Evolutionary conservation across 495 filamentous ascomycete species (phyloP).

Genomic region (Jackrogersella minutella): DNA sequence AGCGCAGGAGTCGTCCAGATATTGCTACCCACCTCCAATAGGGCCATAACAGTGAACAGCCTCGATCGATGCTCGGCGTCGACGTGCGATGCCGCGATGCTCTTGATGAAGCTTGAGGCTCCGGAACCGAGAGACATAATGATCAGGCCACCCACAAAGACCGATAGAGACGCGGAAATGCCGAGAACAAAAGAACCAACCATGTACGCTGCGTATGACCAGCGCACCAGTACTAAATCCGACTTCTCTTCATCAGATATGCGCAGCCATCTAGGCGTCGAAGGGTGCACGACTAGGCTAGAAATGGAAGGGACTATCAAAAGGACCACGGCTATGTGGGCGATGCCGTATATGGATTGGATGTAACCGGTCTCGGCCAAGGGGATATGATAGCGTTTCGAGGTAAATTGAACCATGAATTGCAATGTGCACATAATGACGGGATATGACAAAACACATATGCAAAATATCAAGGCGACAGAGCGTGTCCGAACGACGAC

Average conservation of each 20-base stretch:
- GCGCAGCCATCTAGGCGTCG: slow-evolving; percentile 28
- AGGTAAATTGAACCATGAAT: slow-evolving; percentile 44
- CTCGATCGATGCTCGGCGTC: slow-evolving; percentile 40
- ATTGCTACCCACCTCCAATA: slow-evolving; percentile 37
- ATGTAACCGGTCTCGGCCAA: slow-evolving; percentile 42
- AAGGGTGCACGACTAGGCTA: slow-evolving; percentile 20
- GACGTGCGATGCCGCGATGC: slow-evolving; percentile 37
- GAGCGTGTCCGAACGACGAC: slow-evolving; percentile 33
- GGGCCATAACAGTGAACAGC: slow-evolving; percentile 39
- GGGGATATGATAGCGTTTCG: slow-evolving; percentile 43
- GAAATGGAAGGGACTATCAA: slow-evolving; percentile 38
- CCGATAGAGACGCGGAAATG: slow-evolving; percentile 33
- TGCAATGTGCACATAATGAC: slow-evolving; percentile 38
- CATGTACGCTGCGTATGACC: slow-evolving; percentile 32
- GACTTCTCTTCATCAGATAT: slow-evolving; percentile 32
- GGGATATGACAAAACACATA: slow-evolving; percentile 35
- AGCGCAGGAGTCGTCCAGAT: slow-evolving; percentile 41
- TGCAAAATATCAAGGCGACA: slow-evolving; percentile 35
- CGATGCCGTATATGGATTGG: slow-evolving; percentile 43
- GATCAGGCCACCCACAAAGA: slow-evolving; percentile 38
- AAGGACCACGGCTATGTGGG: slow-evolving; percentile 38
- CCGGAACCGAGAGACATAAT: slow-evolving; percentile 43
- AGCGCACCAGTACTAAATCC: slow-evolving; percentile 38
- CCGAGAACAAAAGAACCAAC: slow-evolving; percentile 39
- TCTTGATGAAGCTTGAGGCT: slow-evolving; percentile 41